Evolutionary conservation across 768 basidiomycete species (phyloP).

Genomic region (Sistotremastrum niveocremeum): DNA sequence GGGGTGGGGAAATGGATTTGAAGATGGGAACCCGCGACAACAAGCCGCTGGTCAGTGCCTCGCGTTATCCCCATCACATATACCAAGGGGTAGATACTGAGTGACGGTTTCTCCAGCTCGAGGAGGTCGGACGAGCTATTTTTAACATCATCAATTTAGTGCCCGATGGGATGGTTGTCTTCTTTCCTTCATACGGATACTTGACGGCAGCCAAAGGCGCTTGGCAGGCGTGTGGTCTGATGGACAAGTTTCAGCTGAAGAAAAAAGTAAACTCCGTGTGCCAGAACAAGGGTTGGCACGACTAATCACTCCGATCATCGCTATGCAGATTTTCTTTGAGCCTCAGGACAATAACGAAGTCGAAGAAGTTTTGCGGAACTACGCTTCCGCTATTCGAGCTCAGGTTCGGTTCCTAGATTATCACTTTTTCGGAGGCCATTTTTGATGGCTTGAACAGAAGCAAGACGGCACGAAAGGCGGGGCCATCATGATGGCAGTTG

Average conservation of each 20-base stretch:
- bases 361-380: constrained; percentile 62
- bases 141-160: constrained; percentile 68
- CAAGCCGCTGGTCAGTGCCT: constrained; percentile 37
- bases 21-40: constrained; percentile 66
- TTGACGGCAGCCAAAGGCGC: constrained; percentile 47
- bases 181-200: constrained; percentile 86
- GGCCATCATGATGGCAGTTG: constrained; percentile 83
- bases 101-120: constrained; percentile 30
- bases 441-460: background rate
- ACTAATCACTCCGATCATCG: background rate
- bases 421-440: constrained; percentile 3
- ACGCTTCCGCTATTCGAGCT: constrained; percentile 34
- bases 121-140: constrained; percentile 74
- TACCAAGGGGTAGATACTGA: constrained; percentile 1
- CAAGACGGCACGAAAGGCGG: constrained; percentile 25
- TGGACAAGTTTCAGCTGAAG: constrained; percentile 50
- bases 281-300: background rate
- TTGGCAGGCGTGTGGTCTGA: constrained; percentile 51
- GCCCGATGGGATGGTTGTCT: constrained; percentile 84
- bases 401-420: constrained; percentile 1
- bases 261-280: constrained; percentile 47
- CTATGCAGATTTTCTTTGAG: constrained; percentile 70
- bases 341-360: constrained; percentile 62
- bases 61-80: background rate
- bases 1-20: constrained; percentile 64